These are phyloP conservation scores for Trypanosoma melophagium DNA, from an alignment of 208 protist species.

Conservation along the genomic window DNA sequence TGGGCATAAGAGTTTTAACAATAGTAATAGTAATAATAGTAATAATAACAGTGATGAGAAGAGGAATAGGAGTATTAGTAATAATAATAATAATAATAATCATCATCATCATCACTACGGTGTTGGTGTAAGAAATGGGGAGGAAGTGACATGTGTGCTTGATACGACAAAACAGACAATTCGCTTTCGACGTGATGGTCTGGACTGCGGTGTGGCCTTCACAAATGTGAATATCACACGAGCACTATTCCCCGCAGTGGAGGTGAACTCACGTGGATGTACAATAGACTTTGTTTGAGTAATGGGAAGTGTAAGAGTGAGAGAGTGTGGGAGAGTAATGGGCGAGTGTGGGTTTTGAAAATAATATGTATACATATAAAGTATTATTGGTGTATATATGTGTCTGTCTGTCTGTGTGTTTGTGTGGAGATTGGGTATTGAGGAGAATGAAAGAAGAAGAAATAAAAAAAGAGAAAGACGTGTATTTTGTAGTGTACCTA, in stretches of 20 bases:
- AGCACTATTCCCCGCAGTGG: slow-evolving; percentile 56
- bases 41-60: background rate
- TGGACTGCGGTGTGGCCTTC: slow-evolving; percentile 55
- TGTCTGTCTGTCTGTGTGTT: no score
- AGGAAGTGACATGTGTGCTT: slow-evolving; percentile 47
- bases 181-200: slow-evolving; percentile 38
- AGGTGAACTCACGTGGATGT: slow-evolving; percentile 45
- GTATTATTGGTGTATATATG: background rate
- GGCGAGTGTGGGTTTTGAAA: no score
- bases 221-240: slow-evolving; percentile 24
- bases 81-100: background rate
- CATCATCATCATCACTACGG: no score
- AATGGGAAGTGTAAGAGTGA: background rate
- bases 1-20: no score
- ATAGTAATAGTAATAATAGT: background rate
- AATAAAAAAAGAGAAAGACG: background rate
- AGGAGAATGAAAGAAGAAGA: background rate
- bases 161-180: slow-evolving; percentile 30
- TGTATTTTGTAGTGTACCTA: background rate
- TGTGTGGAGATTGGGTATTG: no score
- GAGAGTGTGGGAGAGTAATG: background rate
- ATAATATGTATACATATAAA: background rate
- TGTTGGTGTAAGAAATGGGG: slow-evolving; percentile 28
- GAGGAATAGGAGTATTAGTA: background rate
- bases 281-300: slow-evolving; percentile 46